A percentile compares a stretch with the other conserved stretches of the same genome.
These are phyloP conservation scores for Spiraea crenata DNA, from an alignment of 331 rosid species.

Conservation along the genomic window DNA sequence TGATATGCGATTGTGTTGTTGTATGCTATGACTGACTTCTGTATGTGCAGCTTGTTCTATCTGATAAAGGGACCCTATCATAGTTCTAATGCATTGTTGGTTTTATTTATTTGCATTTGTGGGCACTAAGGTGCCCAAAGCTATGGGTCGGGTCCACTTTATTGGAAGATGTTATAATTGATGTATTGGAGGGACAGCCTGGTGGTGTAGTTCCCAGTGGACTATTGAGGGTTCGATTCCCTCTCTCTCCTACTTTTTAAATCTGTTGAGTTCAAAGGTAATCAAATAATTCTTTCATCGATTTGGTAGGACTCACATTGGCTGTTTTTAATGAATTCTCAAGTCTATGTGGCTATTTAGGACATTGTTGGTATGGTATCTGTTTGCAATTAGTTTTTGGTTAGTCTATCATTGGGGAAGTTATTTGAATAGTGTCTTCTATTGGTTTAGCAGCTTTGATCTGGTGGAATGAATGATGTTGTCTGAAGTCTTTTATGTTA, in stretches of 20 bases:
- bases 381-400: not conserved
- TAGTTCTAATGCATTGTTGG: slow-evolving; percentile 29
- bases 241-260: slow-evolving; percentile 2
- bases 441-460: too few relatives aligned
- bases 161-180: slow-evolving; percentile 3
- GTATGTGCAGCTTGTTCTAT: not conserved
- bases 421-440: too few relatives aligned
- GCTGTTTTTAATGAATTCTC: not conserved
- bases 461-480: too few relatives aligned
- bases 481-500: too few relatives aligned
- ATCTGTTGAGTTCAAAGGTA: too few relatives aligned
- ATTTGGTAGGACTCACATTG: too few relatives aligned
- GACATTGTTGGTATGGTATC: not conserved
- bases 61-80: slow-evolving; percentile 28
- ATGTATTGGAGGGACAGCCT: slow-evolving; percentile 29
- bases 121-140: not conserved
- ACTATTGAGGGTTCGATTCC: slow-evolving; percentile 34
- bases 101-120: not conserved
- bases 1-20: not conserved
- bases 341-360: rapidly evolving
- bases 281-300: too few relatives aligned
- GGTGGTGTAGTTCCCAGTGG: slow-evolving; percentile 27
- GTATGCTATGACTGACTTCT: not conserved
- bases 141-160: slow-evolving; percentile 30
- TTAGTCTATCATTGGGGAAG: not conserved